Evolutionary conservation across 371 early-diverging fungal genomes (phyloP), one percentile per base, ranked within the genome.

Genomic region (Syncephalastrum contaminatum): DNA sequence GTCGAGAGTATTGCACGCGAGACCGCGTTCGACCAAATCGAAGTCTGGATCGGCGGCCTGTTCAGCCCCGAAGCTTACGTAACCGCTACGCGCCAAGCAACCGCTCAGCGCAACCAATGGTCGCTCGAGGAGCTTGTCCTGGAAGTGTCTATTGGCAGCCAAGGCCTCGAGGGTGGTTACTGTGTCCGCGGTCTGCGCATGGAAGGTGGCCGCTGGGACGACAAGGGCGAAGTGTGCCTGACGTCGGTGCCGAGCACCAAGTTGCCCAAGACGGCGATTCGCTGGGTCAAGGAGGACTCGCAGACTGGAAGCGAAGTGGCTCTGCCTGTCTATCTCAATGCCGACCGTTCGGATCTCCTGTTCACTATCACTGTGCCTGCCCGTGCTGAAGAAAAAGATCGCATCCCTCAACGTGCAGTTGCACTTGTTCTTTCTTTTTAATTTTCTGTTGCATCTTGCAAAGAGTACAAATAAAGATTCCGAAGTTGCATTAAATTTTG

Each of bases 51-150:
- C 22, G 97, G 97, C 36, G 94, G 93, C 1, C 64, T 96, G 21
- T 89, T 95, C 72, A 86, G 85, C 46, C 95, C 97, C 21, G 94
- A 95, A 71, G 96, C 96, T 3, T 95, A 86, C 60, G 75, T 96
- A 16, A 96, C 96, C 0, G 96, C 95, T 16, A 90, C 96, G 12
- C 82, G 95, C 51, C 97, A 96, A 68, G 80, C 86, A 6, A 90
- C 84, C 1, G 95, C 97, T 12, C 91, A 87, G 65, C 66, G 63
- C 25, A 63, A 80, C 45, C 64, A 72, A 24, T 87, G 85, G 79
- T 89, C 88, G 46, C 66, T 88, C 19, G 87, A 88, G 73, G 85
- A 87, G 61, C 75, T 90, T n/a, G 63, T 62, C 6, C 55, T 89
- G 18, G 69, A 75, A 54, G 61, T 88, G 7, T 72, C 72, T 49